Base-by-base conservation (phyloP, 2,329 filamentous ascomycete genomes). In the Akanthomyces lecanii region DNA sequence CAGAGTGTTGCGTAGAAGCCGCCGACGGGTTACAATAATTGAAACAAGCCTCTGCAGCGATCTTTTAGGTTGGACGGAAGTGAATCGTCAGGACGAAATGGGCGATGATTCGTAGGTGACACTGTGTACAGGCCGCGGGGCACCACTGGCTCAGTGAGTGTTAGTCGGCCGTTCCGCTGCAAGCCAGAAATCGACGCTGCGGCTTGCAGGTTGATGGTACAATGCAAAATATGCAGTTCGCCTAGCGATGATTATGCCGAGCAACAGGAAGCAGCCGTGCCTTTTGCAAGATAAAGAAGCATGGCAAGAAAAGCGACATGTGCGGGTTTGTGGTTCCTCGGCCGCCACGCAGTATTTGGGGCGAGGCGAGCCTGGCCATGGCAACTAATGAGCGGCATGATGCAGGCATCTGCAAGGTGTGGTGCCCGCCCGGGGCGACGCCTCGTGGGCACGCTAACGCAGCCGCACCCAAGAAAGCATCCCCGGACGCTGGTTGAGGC, bases 381-480 rank as follows among this genome's bases (percentile, higher is more conserved):
- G 30, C 14, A 48, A 21, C 16, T n/a, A 53, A 23, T n/a, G 38
- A 44, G 23, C 58, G 14, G 16, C 50, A 48, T 25, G 18, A 61
- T 54, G 47, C 50, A 61, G 58, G 21, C 38, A 53, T 59, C 56
- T 25, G 56, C 21, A 33, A 16, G 14, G 28, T 30, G 25, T n/a
- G 23, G 51, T 54, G 51, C n/a, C 58, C 38, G 50, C 47, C 40
- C 25, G 40, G 30, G 59, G 50, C 59, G 30, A 54, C 59, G 50
- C 59, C 59, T 61, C 59, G 51, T 61, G 59, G 59, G 51, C 40
- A 61, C 50, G 59, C 59, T 61, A 61, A 48, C 28, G 50, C 59
- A 61, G 59, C 59, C 59, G 36, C 59, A 54, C 38, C 30, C 40
- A 45, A 40, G 59, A 18, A 21, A 21, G 44, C 47, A 53, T 53